A percentile compares a stretch with the other conserved stretches of the same genome.
These are phyloP conservation scores for Aspergillus tubingensis DNA, from an alignment of 2,329 filamentous ascomycete genomes.

Conservation along the genomic window DNA sequence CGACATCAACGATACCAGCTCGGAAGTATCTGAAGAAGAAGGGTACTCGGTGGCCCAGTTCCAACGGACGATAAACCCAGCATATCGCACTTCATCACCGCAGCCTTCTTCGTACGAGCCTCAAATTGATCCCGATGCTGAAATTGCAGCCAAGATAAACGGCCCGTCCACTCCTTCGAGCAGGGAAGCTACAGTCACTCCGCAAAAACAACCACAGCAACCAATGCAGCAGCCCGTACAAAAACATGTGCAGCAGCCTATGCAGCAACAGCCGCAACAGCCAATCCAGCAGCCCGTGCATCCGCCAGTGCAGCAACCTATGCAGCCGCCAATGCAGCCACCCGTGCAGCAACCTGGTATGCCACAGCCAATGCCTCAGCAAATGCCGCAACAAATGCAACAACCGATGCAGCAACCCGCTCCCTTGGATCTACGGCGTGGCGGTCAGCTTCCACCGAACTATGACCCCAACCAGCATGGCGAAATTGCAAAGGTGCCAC, in stretches of 20 bases:
- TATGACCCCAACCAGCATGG: conserved; percentile 62
- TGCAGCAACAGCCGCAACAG: conserved; percentile 21
- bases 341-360: conserved; percentile 5
- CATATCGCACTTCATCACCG: conserved; percentile 92
- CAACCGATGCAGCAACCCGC: conserved; percentile 31
- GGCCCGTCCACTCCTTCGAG: conserved; percentile 50
- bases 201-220: conserved; percentile 50
- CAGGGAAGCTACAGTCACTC: conserved; percentile 55
- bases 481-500: conserved; percentile 70
- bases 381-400: conserved; percentile 22
- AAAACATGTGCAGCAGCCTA: conserved; percentile 45
- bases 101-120: conserved; percentile 92
- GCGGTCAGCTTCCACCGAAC: conserved; percentile 46
- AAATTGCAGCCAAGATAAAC: conserved; percentile 65
- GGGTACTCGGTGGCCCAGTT: conserved; percentile 97
- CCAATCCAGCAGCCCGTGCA: conserved; percentile 30
- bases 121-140: conserved; percentile 81
- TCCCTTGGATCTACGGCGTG: conserved; percentile 42
- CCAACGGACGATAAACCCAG: conserved; percentile 89
- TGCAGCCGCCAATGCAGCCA: conserved; percentile 49
- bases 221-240: conserved; percentile 23
- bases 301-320: conserved; percentile 23
- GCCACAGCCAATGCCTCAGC: conserved; percentile 25
- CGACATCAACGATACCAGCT: conserved; percentile 71
- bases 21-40: conserved; percentile 85